Evolutionary conservation across 1,284 basidiomycete species (phyloP).

Genomic region (Cryptococcus sp.): DNA sequence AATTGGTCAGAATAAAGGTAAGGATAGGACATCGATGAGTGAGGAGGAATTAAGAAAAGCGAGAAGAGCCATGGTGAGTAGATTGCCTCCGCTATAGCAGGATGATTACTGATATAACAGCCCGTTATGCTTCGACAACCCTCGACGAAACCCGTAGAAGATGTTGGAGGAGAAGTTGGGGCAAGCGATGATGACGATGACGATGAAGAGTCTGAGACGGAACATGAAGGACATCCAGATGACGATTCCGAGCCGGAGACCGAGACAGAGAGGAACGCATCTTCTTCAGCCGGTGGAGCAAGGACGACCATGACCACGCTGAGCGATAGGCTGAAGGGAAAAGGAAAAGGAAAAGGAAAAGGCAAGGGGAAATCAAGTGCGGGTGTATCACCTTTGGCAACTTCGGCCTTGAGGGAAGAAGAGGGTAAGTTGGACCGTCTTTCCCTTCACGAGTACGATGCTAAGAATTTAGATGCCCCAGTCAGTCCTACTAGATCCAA

Average conservation of each 20-base stretch:
- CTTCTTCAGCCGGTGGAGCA: conserved; percentile 6
- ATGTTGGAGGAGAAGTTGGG: conserved; percentile 25
- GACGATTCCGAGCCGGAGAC: conserved; percentile 20
- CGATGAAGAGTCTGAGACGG: conserved; percentile 24
- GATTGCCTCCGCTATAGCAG: background rate
- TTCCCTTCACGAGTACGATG: background rate
- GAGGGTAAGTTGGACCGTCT: conserved; percentile 13
- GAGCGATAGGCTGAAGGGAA: conserved; percentile 8
- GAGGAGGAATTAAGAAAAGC: conserved; percentile 41
- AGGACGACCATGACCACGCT: background rate
- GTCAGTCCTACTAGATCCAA: background rate
- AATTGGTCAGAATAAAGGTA: conserved; percentile 12
- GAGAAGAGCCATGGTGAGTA: conserved; percentile 42
- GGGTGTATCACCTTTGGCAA: conserved; percentile 15
- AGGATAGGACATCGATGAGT: conserved; percentile 18
- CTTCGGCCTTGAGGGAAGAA: conserved; percentile 22
- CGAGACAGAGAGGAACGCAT: conserved; percentile 10
- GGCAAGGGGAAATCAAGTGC: conserved; percentile 6
- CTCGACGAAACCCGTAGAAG: conserved; percentile 18
- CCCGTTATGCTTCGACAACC: conserved; percentile 44
- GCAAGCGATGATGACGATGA: conserved; percentile 37
- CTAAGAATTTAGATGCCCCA: background rate
- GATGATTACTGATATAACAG: conserved; percentile 14
- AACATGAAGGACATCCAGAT: conserved; percentile 10
- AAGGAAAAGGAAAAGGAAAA: conserved; percentile 16